Evolutionary conservation across 495 filamentous ascomycete genomes (phyloP), one percentile per base, ranked within the genome.

Genomic region (Aspergillus haitiensis): DNA sequence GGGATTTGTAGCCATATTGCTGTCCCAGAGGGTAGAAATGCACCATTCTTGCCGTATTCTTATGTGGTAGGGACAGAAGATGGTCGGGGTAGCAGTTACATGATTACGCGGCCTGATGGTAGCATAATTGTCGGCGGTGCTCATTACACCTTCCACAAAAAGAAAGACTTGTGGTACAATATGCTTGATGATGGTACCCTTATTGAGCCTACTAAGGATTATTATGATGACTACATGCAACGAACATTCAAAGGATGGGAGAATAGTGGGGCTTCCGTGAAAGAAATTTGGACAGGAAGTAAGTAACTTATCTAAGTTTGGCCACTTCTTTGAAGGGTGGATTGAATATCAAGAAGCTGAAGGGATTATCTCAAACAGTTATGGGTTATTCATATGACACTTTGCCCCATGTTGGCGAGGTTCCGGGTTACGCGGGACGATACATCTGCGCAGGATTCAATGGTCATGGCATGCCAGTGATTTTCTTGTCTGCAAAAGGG

Each of bases 41-140:
- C 69, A 5, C 73, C 72, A 1, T 67, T 61, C 12, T 36, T 77
- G 12, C 65, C 69, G 0, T 63, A 75, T 37, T 70, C 73, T 0
- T 78, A 76, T 48, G 51, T 58, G 2, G 52, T 73, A 5, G 51
- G 63, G 6, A 63, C 59, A 7, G 62, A 65, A 8, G 56, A 66
- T 5, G 63, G 64, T 0, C 50, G 46, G 5, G 65, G 46, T 21
- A 37, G 47, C 4, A 69, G 65, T 39, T 93, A 92, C 60, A 85
- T 91, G 79, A 84, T 90, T 2, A 73, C 82, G 10, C 72, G 86
- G 0, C 84, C 84, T 5, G 86, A 91, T 59, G 82, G 91, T n/a
- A 72, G 89, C 16, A 89, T 92, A 11, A 86, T 90, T 13, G 88
- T 89, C 13, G 88, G 87, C 1, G 74, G 88, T 5, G 82, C 78